phyloP scores from a whole-genome alignment of 2,329 filamentous ascomycete genomes.

The Fusarium sp. region DNA sequence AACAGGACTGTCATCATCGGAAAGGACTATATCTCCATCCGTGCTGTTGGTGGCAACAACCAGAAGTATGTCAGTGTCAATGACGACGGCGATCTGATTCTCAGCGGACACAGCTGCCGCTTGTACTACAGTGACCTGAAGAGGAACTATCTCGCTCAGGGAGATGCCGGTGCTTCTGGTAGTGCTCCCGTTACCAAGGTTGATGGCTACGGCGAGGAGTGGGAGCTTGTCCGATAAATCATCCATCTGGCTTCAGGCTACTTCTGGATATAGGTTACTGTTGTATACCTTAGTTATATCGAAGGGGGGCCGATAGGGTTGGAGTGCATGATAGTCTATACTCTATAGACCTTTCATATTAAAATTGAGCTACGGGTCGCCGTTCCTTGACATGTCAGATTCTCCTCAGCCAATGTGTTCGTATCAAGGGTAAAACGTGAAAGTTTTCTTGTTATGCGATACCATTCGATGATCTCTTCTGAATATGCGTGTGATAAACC shows the following conservation, averaged over 20 bases:
- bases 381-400: too few relatives aligned
- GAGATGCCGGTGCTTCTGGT: neutral
- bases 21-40: slow-evolving; percentile 1
- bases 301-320: too few relatives aligned
- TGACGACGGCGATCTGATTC: neutral
- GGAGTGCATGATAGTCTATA: too few relatives aligned
- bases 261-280: neutral
- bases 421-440: too few relatives aligned
- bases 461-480: too few relatives aligned
- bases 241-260: too few relatives aligned
- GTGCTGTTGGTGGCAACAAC: neutral
- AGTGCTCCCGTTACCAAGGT: neutral
- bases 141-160: slow-evolving; percentile 12
- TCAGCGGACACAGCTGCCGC: slow-evolving; percentile 5
- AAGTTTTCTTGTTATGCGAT: too few relatives aligned
- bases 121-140: slow-evolving; percentile 14
- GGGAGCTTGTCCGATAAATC: slow-evolving; percentile 34
- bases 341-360: too few relatives aligned
- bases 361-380: too few relatives aligned
- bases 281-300: too few relatives aligned
- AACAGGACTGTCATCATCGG: slow-evolving; percentile 6
- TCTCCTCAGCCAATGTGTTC: too few relatives aligned
- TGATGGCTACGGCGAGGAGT: slow-evolving; percentile 13
- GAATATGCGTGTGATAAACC: too few relatives aligned
- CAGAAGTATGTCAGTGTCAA: slow-evolving; percentile 14